These are phyloP conservation scores for Gryganskiella cystojenkinii DNA, from an alignment of 192 early-diverging fungal species.

Conservation along the genomic window DNA sequence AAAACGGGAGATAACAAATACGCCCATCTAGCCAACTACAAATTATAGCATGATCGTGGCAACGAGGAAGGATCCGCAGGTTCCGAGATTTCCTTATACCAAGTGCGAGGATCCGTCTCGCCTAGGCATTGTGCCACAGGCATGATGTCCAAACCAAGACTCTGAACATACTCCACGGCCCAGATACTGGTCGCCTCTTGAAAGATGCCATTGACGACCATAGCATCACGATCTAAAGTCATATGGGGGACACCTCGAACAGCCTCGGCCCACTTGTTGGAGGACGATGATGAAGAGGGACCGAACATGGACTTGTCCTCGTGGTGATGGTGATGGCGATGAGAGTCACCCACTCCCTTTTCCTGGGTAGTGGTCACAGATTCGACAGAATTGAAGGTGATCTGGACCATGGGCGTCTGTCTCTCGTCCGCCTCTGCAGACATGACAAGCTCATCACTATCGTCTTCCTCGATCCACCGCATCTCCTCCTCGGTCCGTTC, in stretches of 20 bases:
- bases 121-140: conserved; percentile 39
- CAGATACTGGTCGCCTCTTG: conserved; percentile 45
- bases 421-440: neutral
- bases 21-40: too few relatives aligned
- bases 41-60: conserved; percentile 13
- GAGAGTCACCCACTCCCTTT: too few relatives aligned
- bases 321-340: conserved; percentile 1
- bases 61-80: conserved; percentile 5
- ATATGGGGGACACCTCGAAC: conserved; percentile 23
- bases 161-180: conserved; percentile 45
- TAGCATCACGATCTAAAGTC: conserved; percentile 19
- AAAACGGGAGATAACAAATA: too few relatives aligned
- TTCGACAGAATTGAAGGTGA: too few relatives aligned
- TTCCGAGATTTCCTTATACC: conserved; percentile 39
- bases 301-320: neutral
- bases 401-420: conserved; percentile 8
- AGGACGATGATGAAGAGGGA: neutral
- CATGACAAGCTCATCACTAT: neutral
- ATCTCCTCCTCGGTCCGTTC: neutral
- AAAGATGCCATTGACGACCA: conserved; percentile 40
- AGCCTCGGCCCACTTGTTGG: conserved; percentile 42
- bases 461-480: neutral
- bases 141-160: conserved; percentile 29
- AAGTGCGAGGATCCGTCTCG: conserved; percentile 33
- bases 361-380: too few relatives aligned